These are phyloP conservation scores for Conoideocrella luteorostrata DNA, from an alignment of 2,329 filamentous ascomycete genomes.

Conservation along the genomic window DNA sequence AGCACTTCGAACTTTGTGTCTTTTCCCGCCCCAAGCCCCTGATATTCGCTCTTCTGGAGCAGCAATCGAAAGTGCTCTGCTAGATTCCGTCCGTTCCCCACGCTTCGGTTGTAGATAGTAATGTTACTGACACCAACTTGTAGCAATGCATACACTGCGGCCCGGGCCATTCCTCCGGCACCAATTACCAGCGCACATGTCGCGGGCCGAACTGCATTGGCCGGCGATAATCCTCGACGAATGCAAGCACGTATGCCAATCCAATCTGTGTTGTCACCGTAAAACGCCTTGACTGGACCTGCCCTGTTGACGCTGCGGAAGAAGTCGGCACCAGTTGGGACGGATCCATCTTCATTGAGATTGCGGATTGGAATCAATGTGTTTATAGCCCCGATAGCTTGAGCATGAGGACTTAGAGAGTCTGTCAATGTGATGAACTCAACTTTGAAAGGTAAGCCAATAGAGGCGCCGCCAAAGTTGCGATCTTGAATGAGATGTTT, in stretches of 20 bases:
- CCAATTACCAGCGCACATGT: constrained; percentile 56
- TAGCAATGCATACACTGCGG: constrained; percentile 71
- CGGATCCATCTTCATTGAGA: constrained; percentile 48
- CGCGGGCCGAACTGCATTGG: constrained; percentile 54
- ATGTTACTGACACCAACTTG: constrained; percentile 72
- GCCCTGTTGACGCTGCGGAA: constrained; percentile 51
- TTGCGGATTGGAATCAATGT: constrained; percentile 66
- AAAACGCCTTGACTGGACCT: constrained; percentile 61
- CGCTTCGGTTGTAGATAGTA: constrained; percentile 66
- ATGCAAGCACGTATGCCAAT: constrained; percentile 71
- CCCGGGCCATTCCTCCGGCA: constrained; percentile 70
- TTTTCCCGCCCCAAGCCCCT: constrained; percentile 35
- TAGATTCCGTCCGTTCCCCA: constrained; percentile 59
- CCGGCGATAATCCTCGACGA: constrained; percentile 64
- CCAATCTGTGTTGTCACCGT: constrained; percentile 79
- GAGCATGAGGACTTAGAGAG: constrained; percentile 65
- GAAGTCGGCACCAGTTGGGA: constrained; percentile 48
- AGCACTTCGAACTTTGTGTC: constrained; percentile 52
- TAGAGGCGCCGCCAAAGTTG: constrained; percentile 64
- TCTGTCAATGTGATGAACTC: constrained; percentile 63
- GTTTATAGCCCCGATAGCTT: constrained; percentile 70
- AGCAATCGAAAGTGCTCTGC: constrained; percentile 63
- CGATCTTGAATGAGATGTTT: constrained; percentile 57
- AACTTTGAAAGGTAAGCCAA: constrained; percentile 70
- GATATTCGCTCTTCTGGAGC: constrained; percentile 35